Conservation (phyloP, 805 yeast genomes). For the Hanseniaspora lachancei region DNA sequence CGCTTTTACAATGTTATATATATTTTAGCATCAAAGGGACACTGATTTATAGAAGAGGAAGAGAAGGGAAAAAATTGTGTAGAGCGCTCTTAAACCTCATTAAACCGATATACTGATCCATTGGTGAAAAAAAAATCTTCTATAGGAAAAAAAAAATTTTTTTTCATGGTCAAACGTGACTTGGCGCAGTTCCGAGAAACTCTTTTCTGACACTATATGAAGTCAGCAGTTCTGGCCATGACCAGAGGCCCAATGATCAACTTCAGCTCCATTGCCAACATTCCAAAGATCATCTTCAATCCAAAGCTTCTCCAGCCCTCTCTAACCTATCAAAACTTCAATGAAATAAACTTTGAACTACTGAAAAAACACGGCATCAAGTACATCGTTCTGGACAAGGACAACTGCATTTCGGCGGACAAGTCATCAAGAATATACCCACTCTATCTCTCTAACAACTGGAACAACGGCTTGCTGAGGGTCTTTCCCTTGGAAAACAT, state of each 20-base stretch:
- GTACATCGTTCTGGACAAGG: slow-evolving; percentile 83
- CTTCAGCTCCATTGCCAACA: slow-evolving; percentile 64
- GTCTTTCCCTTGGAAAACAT: slow-evolving; percentile 37
- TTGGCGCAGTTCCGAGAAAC: too few species aligned
- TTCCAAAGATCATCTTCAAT: slow-evolving; percentile 41
- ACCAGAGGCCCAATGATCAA: slow-evolving; percentile 27
- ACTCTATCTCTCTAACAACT: slow-evolving; percentile 38
- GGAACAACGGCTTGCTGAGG: slow-evolving; percentile 39
- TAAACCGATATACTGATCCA: too few species aligned
- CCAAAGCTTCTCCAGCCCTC: slow-evolving; percentile 68
- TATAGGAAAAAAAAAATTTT: too few species aligned
- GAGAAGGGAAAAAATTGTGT: too few species aligned
- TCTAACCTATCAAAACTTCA: slow-evolving; percentile 40
- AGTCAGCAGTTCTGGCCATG: neutral
- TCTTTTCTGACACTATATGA: too few species aligned
- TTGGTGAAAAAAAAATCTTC: too few species aligned
- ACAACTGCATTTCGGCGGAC: slow-evolving; percentile 84
- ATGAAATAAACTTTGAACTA: slow-evolving; percentile 33
- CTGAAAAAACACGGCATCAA: slow-evolving; percentile 32
- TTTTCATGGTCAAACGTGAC: too few species aligned
- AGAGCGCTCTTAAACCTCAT: too few species aligned
- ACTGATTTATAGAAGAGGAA: too few species aligned
- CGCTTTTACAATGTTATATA: too few species aligned
- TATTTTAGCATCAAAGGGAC: too few species aligned
- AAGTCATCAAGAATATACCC: slow-evolving; percentile 73